phyloP scores from a whole-genome alignment of 2,329 filamentous ascomycete genomes.

The Stagonosporopsis vannaccii region DNA sequence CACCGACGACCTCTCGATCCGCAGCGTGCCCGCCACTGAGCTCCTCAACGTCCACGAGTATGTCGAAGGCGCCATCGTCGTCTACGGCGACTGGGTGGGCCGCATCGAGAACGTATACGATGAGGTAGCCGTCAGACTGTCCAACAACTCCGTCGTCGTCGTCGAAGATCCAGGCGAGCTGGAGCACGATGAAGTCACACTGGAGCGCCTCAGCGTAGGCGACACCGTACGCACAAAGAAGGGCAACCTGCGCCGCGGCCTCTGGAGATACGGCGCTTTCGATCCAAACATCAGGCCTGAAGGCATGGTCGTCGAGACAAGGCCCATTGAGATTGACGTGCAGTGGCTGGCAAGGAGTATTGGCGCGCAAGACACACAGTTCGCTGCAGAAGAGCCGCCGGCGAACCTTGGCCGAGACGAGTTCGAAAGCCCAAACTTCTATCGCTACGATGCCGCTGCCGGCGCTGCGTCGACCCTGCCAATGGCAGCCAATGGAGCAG shows the following conservation, averaged over 20 bases:
- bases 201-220: conserved; percentile 54
- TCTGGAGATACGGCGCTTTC: conserved; percentile 62
- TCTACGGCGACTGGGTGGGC: conserved; percentile 65
- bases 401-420: conserved; percentile 46
- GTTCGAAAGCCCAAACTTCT: conserved; percentile 52
- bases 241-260: conserved; percentile 59
- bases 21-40: conserved; percentile 55
- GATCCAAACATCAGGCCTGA: conserved; percentile 57
- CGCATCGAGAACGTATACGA: conserved; percentile 59
- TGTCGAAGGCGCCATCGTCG: conserved; percentile 59
- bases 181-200: conserved; percentile 39
- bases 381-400: conserved; percentile 43
- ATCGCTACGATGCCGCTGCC: conserved; percentile 53
- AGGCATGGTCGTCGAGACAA: conserved; percentile 62
- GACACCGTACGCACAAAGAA: conserved; percentile 62
- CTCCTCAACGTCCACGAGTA: conserved; percentile 56
- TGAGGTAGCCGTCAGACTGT: conserved; percentile 59
- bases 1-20: conserved; percentile 46
- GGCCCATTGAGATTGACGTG: conserved; percentile 56
- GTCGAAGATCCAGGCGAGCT: conserved; percentile 57
- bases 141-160: conserved; percentile 62
- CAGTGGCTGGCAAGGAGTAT: conserved; percentile 61
- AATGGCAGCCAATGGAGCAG: conserved; percentile 30
- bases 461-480: conserved; percentile 33
- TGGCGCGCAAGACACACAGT: conserved; percentile 24